Conservation (phyloP, 192 early-diverging fungal species). For the Cladochytrium replicatum region DNA sequence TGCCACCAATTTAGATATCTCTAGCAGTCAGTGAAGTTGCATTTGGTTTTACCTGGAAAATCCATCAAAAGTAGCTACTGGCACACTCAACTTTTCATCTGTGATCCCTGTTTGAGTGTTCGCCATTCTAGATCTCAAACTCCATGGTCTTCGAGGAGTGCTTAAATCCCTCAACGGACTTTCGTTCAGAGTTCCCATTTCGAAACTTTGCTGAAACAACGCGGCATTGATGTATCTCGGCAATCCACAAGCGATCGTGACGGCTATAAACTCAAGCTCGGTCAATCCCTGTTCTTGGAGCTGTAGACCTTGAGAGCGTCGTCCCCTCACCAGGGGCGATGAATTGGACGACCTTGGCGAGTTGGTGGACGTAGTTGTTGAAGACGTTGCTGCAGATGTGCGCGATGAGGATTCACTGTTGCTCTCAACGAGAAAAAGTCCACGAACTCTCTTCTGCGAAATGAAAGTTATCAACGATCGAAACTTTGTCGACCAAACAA, state of each 20-base stretch:
- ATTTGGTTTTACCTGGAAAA: background rate
- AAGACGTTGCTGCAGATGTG: no score
- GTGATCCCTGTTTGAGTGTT: background rate
- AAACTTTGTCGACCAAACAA: no score
- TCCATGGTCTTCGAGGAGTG: background rate
- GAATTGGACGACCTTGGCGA: no score
- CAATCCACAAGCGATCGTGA: slow-evolving; percentile 15
- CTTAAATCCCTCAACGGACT: background rate
- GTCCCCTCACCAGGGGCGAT: no score
- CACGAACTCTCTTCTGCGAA: no score
- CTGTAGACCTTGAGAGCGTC: no score
- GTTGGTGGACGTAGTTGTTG: no score
- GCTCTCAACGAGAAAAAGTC: no score
- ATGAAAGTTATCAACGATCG: no score
- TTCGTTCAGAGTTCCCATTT: no score
- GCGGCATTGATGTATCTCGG: slow-evolving; percentile 21
- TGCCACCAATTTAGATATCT: background rate
- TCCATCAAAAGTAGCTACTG: background rate
- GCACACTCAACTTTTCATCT: background rate
- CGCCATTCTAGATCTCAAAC: background rate
- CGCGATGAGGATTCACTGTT: no score
- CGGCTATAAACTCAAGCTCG: slow-evolving; percentile 15
- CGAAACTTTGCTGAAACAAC: no score
- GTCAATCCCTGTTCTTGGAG: slow-evolving; percentile 4
- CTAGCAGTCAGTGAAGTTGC: background rate